Evolutionary conservation across 1,284 basidiomycete species (phyloP), one percentile per base, ranked within the genome.

Genomic region (Sanghuangporus baumii): DNA sequence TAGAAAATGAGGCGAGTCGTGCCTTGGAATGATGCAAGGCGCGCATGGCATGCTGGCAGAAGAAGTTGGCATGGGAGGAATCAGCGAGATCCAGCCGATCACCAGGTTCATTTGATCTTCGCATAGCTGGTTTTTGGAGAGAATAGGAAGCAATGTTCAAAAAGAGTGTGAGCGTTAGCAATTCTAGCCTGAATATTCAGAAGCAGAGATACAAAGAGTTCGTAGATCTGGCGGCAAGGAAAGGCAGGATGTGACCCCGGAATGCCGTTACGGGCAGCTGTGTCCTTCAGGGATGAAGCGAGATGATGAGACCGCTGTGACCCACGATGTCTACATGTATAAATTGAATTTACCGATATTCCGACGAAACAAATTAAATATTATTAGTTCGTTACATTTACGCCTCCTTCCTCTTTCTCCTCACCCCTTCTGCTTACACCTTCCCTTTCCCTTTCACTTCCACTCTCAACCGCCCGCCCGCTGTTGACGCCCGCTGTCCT

Each of bases 401-500:
- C 37, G 34, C 37, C 37, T n/a, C 51, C 40, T 61, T 43, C 40
- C 54, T 47, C 51, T 20, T 55, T 34, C 23, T 26, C 26, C 18
- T 54, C 26, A 47, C 51, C 50, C 37, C 37, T 34, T 41, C 50
- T 38, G 50, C 14, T 20, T 26, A n/a, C 26, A 46, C 52, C 34
- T 40, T 52, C n/a, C 52, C 43, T 50, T 46, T 31, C 14, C 54
- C 46, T 26, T 43, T 23, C 52, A 18, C 51, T 26, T 31, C 31
- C 60, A 55, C 52, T 14, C 52, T 14, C 51, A n/a, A 36, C 40
- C 14, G 38, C 31, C 23, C 60, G 60, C 60, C 55, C 55, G 26
- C 60, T 57, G 54, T 57, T 55, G 16, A 18, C 55, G 55, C 46
- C 55, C 46, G n/a, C 55, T 57, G 43, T 57, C 46, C 48, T 50